Evolutionary conservation across 2,329 filamentous ascomycete species (phyloP), one percentile per base, ranked within the genome.

Genomic region (Dothistroma septosporum): DNA sequence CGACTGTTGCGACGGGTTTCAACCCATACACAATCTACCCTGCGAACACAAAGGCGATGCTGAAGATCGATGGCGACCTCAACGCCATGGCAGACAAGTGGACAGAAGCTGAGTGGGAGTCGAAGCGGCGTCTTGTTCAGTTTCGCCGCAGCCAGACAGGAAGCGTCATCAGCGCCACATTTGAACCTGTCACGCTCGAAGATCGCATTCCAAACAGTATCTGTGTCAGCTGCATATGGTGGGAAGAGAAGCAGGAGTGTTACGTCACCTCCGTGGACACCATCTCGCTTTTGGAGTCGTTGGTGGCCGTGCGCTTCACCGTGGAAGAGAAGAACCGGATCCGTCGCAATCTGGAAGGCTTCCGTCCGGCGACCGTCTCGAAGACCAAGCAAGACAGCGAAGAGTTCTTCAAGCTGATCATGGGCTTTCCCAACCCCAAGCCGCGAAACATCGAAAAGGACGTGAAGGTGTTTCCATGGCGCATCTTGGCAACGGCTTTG

Each of bases 271-370:
- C 92, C 56, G 94, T 99, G 19, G 94, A 99, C 76, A 97, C 93
- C 1, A 97, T 99, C 69, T 90, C 89, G 69, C 82, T 99, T n/a
- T 82, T 99, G 2, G 94, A 97, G 77, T 89, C 93, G 66, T 82
- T 99, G 7, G 90, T 97, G 8, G 90, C 86, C 0, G 86, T 87
- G 50, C 85, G 91, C 31, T 99, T 97, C 77, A 93, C 89, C 0
- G 92, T 97, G 4, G 93, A 97, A 74, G 94, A 97, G 80, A 99
- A 97, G 85, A 99, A 99, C 76, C 87, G 94, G 56, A 97, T 99
- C 69, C 88, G 94, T 32, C 87, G 94, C 64, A 99, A 99, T 72
- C 81, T 99, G 35, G 94, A 99, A 75, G 92, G 92, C 0, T 97
- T 96, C 79, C 87, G 91, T 37, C 94, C 94, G 0, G 78, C 91